Conservation (phyloP, 2,329 filamentous ascomycete species). For the Penicillium griseofulvum region DNA sequence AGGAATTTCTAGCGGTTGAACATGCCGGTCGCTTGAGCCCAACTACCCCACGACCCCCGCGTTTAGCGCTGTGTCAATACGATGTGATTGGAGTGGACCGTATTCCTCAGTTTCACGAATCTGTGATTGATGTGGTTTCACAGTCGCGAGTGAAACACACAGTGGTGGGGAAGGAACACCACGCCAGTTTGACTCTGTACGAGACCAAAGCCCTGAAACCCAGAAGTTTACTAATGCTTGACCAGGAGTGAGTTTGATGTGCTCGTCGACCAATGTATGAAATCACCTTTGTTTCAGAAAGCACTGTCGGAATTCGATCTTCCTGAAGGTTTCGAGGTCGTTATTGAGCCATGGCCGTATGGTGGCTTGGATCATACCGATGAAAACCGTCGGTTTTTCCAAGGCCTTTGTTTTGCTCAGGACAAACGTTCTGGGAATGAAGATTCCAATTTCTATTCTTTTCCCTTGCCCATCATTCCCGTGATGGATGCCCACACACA, state of each 20-base stretch:
- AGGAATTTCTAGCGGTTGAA: constrained; percentile 49
- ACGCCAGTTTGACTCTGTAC: constrained; percentile 47
- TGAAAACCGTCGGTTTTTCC: constrained; percentile 52
- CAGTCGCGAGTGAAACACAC: constrained; percentile 45
- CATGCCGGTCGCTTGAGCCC: constrained; percentile 44
- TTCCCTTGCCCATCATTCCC: constrained; percentile 50
- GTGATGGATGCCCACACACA: constrained; percentile 60
- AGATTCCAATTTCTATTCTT: constrained; percentile 63
- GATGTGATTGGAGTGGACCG: constrained; percentile 54
- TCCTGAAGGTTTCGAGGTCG: constrained; percentile 56
- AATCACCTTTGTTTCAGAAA: constrained; percentile 53
- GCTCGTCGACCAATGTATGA: constrained; percentile 50
- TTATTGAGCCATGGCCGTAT: constrained; percentile 58
- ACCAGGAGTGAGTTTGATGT: constrained; percentile 48
- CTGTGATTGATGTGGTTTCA: constrained; percentile 49
- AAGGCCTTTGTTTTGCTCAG: constrained; percentile 53
- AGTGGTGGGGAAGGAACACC: constrained; percentile 49
- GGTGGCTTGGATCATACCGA: constrained; percentile 52
- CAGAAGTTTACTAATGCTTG: background rate
- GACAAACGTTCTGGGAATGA: constrained; percentile 42
- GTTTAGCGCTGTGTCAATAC: constrained; percentile 56
- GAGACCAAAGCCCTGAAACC: too few relatives aligned
- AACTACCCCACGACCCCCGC: constrained; percentile 46
- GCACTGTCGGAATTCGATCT: constrained; percentile 53
- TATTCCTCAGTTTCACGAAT: constrained; percentile 55